Percentiles rank a stretch among this genome's conserved stretches.
Conservation (phyloP, 2,329 filamentous ascomycete species). For the Hymenoscyphus repandus region DNA sequence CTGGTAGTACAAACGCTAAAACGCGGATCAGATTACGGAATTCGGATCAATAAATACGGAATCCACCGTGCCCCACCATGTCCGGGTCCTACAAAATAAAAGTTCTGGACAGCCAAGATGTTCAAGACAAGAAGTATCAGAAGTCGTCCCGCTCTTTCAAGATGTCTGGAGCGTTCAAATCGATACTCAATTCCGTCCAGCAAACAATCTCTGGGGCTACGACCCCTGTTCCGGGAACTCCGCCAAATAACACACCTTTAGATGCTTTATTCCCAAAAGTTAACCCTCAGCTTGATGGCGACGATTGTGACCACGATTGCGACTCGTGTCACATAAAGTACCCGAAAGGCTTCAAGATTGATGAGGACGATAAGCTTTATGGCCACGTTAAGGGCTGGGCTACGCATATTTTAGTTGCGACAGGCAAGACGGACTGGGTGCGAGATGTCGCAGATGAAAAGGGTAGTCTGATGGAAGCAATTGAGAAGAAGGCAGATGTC, state of each 20-base stretch:
- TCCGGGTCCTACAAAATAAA: too few relatives aligned
- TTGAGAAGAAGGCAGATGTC: constrained; percentile 48
- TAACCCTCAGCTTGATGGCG: constrained; percentile 72
- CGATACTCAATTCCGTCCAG: constrained; percentile 22
- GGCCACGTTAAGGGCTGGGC: constrained; percentile 82
- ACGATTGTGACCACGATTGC: constrained; percentile 87
- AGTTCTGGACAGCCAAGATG: background rate
- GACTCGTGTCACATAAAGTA: constrained; percentile 73
- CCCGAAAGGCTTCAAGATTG: constrained; percentile 66
- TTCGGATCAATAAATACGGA: background rate
- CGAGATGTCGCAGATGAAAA: constrained; percentile 83
- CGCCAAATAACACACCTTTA: constrained; percentile 18
- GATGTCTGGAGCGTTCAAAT: constrained; percentile 27
- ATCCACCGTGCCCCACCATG: background rate
- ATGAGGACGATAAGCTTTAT: constrained; percentile 74
- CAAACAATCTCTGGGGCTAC: constrained; percentile 24
- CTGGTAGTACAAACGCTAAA: too few relatives aligned
- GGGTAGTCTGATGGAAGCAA: constrained; percentile 76
- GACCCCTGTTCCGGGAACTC: constrained; percentile 22
- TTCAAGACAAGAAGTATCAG: background rate
- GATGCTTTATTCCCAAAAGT: constrained; percentile 65
- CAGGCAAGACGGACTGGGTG: constrained; percentile 95
- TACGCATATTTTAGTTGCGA: constrained; percentile 86
- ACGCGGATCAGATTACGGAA: constrained; percentile 13
- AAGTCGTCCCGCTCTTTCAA: background rate